Percentiles rank a stretch among this genome's conserved stretches.
Conservation (phyloP, 371 early-diverging fungal genomes). For the Batrachochytrium dendrobatidis region DNA sequence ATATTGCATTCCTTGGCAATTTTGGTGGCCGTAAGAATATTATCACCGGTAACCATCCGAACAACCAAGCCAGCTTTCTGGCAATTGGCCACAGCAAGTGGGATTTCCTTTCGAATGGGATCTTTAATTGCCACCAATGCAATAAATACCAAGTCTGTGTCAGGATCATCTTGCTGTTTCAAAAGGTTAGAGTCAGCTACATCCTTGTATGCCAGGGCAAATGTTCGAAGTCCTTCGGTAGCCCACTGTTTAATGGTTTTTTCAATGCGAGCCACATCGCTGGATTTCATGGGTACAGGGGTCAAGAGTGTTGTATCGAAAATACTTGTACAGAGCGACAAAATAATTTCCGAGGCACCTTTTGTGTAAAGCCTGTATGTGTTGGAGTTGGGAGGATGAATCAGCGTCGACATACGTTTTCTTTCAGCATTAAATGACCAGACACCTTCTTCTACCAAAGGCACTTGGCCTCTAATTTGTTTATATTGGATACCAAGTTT, state of each 20-base stretch:
- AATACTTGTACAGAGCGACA: constrained; percentile 31
- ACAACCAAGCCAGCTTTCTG: constrained; percentile 87
- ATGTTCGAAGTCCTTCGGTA: constrained; percentile 38
- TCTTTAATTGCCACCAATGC: constrained; percentile 92
- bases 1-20: constrained; percentile 91
- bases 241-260: constrained; percentile 39
- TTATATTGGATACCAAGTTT: constrained; percentile 37
- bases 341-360: constrained; percentile 40
- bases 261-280: constrained; percentile 15
- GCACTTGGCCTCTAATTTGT: constrained; percentile 18
- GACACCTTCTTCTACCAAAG: constrained; percentile 31
- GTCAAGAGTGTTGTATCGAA: constrained; percentile 13
- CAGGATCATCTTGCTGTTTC: constrained; percentile 30
- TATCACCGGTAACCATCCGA: constrained; percentile 97
- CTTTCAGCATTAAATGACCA: constrained; percentile 41
- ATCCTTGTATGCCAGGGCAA: constrained; percentile 38
- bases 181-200: too few relatives aligned
- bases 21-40: constrained; percentile 83
- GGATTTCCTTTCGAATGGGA: constrained; percentile 85
- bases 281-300: constrained; percentile 13
- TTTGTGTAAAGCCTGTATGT: constrained; percentile 33
- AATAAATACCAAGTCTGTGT: constrained; percentile 60
- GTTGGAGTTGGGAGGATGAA: constrained; percentile 12
- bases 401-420: constrained; percentile 41
- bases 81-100: constrained; percentile 75